Conservation (phyloP, 2,329 filamentous ascomycete species). For the Chrysoporthe deuterocubensis region DNA sequence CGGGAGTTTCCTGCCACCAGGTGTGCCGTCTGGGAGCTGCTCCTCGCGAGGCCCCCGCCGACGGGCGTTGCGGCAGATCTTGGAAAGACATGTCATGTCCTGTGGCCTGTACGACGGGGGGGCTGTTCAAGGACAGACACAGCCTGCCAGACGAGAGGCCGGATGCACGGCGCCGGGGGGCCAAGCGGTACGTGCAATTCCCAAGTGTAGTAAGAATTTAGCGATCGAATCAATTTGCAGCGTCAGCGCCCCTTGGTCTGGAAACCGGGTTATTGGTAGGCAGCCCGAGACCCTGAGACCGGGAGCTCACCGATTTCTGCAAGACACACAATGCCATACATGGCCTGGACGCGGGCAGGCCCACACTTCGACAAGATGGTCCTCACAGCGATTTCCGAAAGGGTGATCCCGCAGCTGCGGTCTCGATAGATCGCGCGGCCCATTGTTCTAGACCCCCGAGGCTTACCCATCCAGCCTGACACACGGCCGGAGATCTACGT, state of each 20-base stretch:
- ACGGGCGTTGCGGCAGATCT: neutral
- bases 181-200: constrained; percentile 11
- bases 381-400: neutral
- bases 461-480: neutral
- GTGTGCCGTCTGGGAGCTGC: too few relatives aligned
- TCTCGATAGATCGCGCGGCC: neutral
- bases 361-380: neutral
- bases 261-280: constrained; percentile 14
- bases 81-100: too few relatives aligned
- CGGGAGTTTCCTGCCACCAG: neutral
- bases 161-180: neutral
- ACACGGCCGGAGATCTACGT: neutral
- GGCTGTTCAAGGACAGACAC: neutral
- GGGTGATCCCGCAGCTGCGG: neutral
- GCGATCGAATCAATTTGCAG: neutral
- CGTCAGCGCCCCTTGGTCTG: neutral
- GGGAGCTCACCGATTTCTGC: neutral
- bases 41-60: neutral
- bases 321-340: neutral
- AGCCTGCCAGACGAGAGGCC: neutral
- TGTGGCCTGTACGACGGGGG: too few relatives aligned
- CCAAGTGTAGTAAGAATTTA: neutral
- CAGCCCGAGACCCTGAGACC: neutral
- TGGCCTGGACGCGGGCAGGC: neutral
- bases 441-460: neutral